phyloP scores from a whole-genome alignment of 1,284 basidiomycete genomes.

The Leccinum griseonigrum region DNA sequence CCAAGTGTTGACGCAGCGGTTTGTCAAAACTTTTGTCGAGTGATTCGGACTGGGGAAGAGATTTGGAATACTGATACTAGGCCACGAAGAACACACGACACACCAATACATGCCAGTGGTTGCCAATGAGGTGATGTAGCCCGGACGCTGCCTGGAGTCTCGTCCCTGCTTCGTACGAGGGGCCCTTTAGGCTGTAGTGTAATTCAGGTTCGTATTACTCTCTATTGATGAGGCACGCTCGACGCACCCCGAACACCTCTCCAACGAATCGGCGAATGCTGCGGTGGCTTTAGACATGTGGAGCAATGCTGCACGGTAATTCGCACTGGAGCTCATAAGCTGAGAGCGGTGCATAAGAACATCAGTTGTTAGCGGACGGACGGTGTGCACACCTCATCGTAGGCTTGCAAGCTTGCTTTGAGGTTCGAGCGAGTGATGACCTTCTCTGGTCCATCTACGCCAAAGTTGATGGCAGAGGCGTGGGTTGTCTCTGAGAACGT shows the following conservation, averaged over 20 bases:
- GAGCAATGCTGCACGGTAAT: conserved; percentile 82
- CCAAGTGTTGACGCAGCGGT: conserved; percentile 81
- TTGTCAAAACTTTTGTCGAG: conserved; percentile 90
- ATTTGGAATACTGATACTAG: conserved; percentile 4
- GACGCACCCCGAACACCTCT: conserved; percentile 75
- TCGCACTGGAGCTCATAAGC: conserved; percentile 78
- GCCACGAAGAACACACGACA: conserved; percentile 25
- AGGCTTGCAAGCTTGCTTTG: conserved; percentile 73
- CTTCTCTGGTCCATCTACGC: conserved; percentile 67
- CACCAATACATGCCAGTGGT: conserved; percentile 90
- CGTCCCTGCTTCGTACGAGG: conserved; percentile 74
- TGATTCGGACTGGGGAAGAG: conserved; percentile 63
- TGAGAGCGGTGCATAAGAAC: conserved; percentile 35
- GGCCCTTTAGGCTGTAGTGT: conserved; percentile 66
- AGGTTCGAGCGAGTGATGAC: conserved; percentile 82
- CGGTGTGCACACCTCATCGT: conserved; percentile 64
- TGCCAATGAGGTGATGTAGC: conserved; percentile 88
- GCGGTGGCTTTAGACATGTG: conserved; percentile 85
- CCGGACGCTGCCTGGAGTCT: conserved; percentile 83
- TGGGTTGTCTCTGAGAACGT: conserved; percentile 82
- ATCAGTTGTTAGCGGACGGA: not conserved
- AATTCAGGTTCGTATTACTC: conserved; percentile 3
- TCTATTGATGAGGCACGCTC: not conserved
- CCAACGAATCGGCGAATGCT: conserved; percentile 83
- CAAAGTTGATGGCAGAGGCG: conserved; percentile 71